These are phyloP conservation scores for Yarrowia sp. DNA, from an alignment of 805 yeast genomes.

Conservation along the genomic window DNA sequence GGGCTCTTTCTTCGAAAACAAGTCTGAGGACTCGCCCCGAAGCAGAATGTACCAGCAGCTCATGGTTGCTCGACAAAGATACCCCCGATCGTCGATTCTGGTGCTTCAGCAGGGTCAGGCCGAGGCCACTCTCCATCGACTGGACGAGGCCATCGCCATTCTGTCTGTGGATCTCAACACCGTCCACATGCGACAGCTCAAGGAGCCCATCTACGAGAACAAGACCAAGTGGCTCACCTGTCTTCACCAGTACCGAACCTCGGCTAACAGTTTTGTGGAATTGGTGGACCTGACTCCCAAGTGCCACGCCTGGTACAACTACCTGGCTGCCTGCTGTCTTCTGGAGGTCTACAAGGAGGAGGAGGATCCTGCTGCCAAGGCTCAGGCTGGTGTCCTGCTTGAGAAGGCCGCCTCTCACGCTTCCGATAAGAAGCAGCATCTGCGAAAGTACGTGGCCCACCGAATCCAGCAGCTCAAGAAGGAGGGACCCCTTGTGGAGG, in stretches of 20 bases:
- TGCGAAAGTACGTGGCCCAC: slow-evolving; percentile 23
- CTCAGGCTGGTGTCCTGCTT: slow-evolving; percentile 10
- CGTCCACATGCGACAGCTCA: slow-evolving; percentile 88
- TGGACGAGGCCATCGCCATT: slow-evolving; percentile 68
- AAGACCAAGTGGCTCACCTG: slow-evolving; percentile 77
- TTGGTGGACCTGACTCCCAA: slow-evolving; percentile 80
- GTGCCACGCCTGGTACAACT: slow-evolving; percentile 88
- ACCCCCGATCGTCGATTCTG: slow-evolving; percentile 92
- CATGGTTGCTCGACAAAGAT: slow-evolving; percentile 68
- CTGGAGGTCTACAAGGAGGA: slow-evolving; percentile 72
- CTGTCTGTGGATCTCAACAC: slow-evolving; percentile 58
- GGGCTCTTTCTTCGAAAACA: slow-evolving; percentile 12
- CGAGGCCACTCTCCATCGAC: slow-evolving; percentile 68
- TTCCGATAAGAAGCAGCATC: slow-evolving; percentile 31
- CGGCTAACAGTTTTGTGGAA: slow-evolving; percentile 72
- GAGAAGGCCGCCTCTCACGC: slow-evolving; percentile 26
- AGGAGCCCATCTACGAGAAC: slow-evolving; percentile 83
- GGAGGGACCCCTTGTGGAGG: slow-evolving; percentile 54
- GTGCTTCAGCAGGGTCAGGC: slow-evolving; percentile 85
- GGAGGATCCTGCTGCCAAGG: slow-evolving; percentile 23
- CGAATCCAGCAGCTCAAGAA: slow-evolving; percentile 23
- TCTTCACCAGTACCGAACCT: slow-evolving; percentile 76
- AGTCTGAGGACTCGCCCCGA: slow-evolving; percentile 35
- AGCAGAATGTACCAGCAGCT: slow-evolving; percentile 51
- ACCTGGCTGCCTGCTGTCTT: slow-evolving; percentile 86